phyloP scores from a whole-genome alignment of 2,329 filamentous ascomycete genomes.

The Cercospora zeae-maydis region DNA sequence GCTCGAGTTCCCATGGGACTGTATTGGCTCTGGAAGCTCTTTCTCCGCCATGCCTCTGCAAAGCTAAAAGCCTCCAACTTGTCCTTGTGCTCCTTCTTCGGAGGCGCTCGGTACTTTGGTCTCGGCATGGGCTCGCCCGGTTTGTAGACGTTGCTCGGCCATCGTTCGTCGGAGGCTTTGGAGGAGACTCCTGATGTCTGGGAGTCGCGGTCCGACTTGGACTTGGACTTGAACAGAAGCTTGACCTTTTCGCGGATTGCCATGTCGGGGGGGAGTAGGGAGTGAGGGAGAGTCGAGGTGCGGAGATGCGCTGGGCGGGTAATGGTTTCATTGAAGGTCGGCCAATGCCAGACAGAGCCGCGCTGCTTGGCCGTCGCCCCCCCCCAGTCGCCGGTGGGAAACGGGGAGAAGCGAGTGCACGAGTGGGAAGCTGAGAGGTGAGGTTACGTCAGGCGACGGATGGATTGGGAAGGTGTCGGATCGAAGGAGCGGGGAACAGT shows the following conservation, averaged over 20 bases:
- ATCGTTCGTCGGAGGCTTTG: conserved; percentile 34
- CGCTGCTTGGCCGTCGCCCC: too few relatives aligned
- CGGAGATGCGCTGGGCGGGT: neutral
- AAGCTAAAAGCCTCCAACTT: conserved; percentile 49
- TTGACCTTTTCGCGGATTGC: conserved; percentile 47
- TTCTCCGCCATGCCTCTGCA: conserved; percentile 46
- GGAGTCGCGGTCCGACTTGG: conserved; percentile 32
- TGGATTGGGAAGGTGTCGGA: neutral
- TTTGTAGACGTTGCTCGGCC: conserved; percentile 48
- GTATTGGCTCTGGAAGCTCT: conserved; percentile 45
- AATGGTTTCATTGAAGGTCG: neutral
- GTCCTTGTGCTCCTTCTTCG: conserved; percentile 50
- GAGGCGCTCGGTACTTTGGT: conserved; percentile 49
- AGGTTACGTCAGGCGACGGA: neutral
- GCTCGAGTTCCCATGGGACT: conserved; percentile 49
- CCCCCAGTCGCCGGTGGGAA: neutral
- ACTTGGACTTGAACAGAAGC: conserved; percentile 41
- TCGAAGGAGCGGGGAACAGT: neutral
- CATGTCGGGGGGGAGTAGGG: conserved; percentile 33
- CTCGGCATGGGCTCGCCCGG: conserved; percentile 52
- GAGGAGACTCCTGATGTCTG: conserved; percentile 29
- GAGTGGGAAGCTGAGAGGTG: neutral
- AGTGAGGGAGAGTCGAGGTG: neutral
- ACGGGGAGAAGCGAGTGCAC: neutral
- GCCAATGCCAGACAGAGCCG: neutral